A percentile compares a stretch with the other conserved stretches of the same genome.
These are phyloP conservation scores for Nicotiana otophora DNA, from an alignment of 257 asterid genomes.

Conservation along the genomic window DNA sequence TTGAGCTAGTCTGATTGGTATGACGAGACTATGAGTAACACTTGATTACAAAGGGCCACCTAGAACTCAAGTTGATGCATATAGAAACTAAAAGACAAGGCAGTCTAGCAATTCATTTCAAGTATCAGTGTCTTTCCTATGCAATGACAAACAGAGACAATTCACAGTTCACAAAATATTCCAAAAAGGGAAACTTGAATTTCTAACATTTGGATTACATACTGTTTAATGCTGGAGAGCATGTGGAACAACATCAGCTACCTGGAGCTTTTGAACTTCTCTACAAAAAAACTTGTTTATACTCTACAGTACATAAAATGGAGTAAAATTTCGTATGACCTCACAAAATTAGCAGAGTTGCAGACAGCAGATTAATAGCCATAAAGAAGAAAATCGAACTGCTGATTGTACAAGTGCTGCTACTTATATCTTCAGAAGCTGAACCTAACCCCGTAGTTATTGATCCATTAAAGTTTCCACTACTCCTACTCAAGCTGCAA, in stretches of 20 bases:
- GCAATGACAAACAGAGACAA: neutral
- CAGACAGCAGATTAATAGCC: conserved; percentile 19
- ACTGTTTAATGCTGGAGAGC: neutral
- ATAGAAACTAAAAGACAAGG: neutral
- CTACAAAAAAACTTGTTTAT: neutral
- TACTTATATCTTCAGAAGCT: conserved; percentile 28
- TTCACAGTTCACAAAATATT: neutral
- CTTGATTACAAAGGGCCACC: neutral
- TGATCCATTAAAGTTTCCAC: conserved; percentile 40
- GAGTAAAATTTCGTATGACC: neutral
- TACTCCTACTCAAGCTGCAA: conserved; percentile 15
- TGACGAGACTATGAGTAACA: neutral
- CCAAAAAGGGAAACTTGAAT: neutral
- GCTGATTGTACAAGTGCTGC: conserved; percentile 12
- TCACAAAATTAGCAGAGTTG: conserved; percentile 18
- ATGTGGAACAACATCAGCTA: too few relatives aligned
- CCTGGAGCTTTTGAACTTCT: neutral
- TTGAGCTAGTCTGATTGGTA: neutral
- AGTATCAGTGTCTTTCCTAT: too few relatives aligned
- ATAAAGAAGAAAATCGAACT: conserved; percentile 15
- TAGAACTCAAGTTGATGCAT: neutral
- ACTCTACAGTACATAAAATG: neutral
- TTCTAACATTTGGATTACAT: neutral
- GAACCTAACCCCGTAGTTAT: conserved; percentile 13
- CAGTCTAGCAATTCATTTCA: neutral